These are phyloP conservation scores for Fusarium concolor DNA, from an alignment of 2,329 filamentous ascomycete species.

Conservation along the genomic window DNA sequence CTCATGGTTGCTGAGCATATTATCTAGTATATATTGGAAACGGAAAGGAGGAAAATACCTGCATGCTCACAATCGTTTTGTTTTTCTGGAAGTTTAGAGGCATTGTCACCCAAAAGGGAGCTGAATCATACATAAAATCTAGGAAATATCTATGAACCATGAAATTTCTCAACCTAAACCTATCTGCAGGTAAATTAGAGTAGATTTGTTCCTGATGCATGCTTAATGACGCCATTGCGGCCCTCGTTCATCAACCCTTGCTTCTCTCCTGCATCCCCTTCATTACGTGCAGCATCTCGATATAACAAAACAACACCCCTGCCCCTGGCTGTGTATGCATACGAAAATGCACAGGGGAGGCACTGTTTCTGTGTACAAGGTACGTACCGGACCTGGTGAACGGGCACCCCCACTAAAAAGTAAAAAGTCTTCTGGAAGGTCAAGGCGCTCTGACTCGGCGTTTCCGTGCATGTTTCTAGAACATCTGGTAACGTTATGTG, in stretches of 20 bases:
- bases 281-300: constrained; percentile 27
- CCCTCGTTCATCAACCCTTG: constrained; percentile 7
- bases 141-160: not conserved
- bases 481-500: constrained; percentile 1
- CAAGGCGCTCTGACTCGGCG: constrained; percentile 13
- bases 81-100: constrained; percentile 28
- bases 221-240: constrained; percentile 16
- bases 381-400: not conserved
- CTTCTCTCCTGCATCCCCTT: constrained; percentile 12
- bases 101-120: constrained; percentile 1
- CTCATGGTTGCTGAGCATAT: constrained; percentile 37
- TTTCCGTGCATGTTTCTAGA: constrained; percentile 23
- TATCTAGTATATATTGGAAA: constrained; percentile 37
- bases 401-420: not conserved
- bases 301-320: constrained; percentile 9
- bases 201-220: not conserved
- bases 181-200: not conserved
- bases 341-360: constrained; percentile 5
- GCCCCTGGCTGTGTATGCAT: constrained; percentile 8
- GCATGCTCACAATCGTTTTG: constrained; percentile 30
- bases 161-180: not conserved
- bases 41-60: constrained; percentile 21
- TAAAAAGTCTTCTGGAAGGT: constrained; percentile 19
- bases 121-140: constrained; percentile 21
- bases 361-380: too few species aligned